Base-by-base conservation (phyloP, 768 basidiomycete genomes). In the Rhodosporidiobolus odoratus region DNA sequence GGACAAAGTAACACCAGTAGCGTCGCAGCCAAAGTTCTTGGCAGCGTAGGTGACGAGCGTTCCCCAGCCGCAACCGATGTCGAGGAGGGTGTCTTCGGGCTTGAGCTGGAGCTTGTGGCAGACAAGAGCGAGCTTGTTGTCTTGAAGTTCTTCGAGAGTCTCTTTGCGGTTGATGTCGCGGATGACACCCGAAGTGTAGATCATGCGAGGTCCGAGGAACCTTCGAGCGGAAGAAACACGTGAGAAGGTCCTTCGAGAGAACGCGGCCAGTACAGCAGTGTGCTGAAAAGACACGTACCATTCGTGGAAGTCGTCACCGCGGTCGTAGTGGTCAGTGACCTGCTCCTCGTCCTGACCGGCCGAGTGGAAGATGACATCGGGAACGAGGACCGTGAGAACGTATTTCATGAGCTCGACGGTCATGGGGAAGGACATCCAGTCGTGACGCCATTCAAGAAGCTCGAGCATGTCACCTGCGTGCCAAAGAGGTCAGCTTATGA, bases 1-100 rank as follows among this genome's bases (percentile, higher is more conserved):
- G 40, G 85, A 89, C 38, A 99, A 87, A 1, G 96, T 99, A 69
- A 98, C 88, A 77, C 96, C 96, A 35, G 95, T 98, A 58, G 88
- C 92, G 78, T 97, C 93, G 73, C 91, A 94, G n/a, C 83, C 89
- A 78, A 88, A 98, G 83, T 99, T 99, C 83, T 97, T 98, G 40
- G 91, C 89, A 53, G 96, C 96, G 76, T 92, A 95, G 1, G 95
- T 88, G 48, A 87, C 86, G 65, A 99, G 87, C 0, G 96, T 96
- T 35, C 95, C 96, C 96, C 96, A 99, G 53, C 96, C 96, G 84
- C 86, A 80, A 64, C 77, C 79, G 65, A 80, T 80, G 68, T 79
- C 82, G 50, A 81, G 77, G 43, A 77, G 68, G 80, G 84, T 86
- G 81, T 99, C 96, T 0, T 83, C 84, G n/a, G 90, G 86, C 76